Evolutionary conservation across 495 filamentous ascomycete genomes (phyloP), one percentile per base, ranked within the genome.

Genomic region (Penicillium cinerascens): DNA sequence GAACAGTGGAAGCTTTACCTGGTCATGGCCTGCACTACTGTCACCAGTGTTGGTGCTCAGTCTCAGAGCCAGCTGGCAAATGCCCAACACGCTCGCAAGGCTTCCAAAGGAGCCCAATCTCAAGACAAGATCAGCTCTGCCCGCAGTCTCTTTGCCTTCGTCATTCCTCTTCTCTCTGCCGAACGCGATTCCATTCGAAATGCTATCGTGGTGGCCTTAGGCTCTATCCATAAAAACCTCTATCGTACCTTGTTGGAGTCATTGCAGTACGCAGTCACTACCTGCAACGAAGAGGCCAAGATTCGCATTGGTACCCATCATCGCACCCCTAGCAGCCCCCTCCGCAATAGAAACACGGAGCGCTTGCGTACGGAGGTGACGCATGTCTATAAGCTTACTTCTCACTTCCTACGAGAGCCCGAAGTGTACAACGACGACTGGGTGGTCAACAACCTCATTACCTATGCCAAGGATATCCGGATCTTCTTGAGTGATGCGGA

Each of bases 1-100:
- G 93, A 97, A 64, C 93, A 99, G 68, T 99, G 92, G 92, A 97
- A 96, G 69, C 74, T 97, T n/a, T 97, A 97, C 64, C 78, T 99
- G 38, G 88, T 95, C 40, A 95, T 97, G 70, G 95, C 95, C 6
- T 99, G 95, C 66, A 95, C 91, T 8, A 99, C 95, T 0, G 77
- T 99, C 23, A 92, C 87, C 25, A 92, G 91, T 51, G 83, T 89
- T 16, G 92, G 91, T 16, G 83, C 78, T 16, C 77, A 81, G 26
- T 83, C 81, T 38, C 82, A 79, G 58, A 82, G 61, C 58, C 81
- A 70, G 58, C 63, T 76, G 27, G 80, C 70, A 39, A 80, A 82
- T 55, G 77, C 79, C n/a, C 89, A 95, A 58, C 92, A 98, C 65
- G 80, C 82, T 4, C 82, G 93, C 35, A 96, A 92, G 64, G 79